Percentiles rank a stretch among this genome's conserved stretches.
Conservation (phyloP, 169 alveolate species). For the Babesia divergens region DNA sequence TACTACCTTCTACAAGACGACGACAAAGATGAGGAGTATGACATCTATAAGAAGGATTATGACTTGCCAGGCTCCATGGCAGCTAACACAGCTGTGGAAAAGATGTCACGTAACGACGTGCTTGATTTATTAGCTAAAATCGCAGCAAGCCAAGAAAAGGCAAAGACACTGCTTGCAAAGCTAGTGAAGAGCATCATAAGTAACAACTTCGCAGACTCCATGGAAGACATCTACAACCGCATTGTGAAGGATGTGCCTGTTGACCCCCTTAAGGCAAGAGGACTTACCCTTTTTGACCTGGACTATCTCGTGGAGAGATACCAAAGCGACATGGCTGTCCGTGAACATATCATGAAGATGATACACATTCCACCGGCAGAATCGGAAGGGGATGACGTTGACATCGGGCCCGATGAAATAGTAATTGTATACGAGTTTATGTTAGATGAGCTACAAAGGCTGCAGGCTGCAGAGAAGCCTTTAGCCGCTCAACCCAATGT, state of each 20-base stretch:
- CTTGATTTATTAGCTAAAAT: constrained; percentile 67
- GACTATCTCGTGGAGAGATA: constrained; percentile 72
- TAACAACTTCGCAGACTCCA: constrained; percentile 17
- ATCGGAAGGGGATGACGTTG: constrained; percentile 55
- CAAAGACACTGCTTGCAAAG: constrained; percentile 66
- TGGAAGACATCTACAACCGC: constrained; percentile 55
- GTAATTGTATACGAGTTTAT: constrained; percentile 77
- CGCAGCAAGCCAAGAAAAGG: constrained; percentile 69
- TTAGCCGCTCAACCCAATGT: constrained; percentile 62
- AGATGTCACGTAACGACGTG: constrained; percentile 67
- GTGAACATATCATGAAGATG: constrained; percentile 38
- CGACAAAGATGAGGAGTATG: constrained; percentile 32
- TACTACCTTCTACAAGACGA: constrained; percentile 37
- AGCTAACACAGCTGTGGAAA: constrained; percentile 16
- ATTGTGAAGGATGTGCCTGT: constrained; percentile 51
- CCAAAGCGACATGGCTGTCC: constrained; percentile 59
- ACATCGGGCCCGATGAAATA: constrained; percentile 61
- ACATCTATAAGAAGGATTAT: constrained; percentile 29
- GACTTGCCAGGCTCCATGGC: background rate
- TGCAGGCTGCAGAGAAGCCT: constrained; percentile 67
- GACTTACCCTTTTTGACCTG: constrained; percentile 68
- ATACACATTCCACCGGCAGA: constrained; percentile 50
- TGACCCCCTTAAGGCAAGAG: constrained; percentile 71
- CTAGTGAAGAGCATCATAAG: constrained; percentile 59
- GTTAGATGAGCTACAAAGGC: constrained; percentile 72